phyloP scores from a whole-genome alignment of 2,329 filamentous ascomycete genomes.

The Ambrosiella beaveri region DNA sequence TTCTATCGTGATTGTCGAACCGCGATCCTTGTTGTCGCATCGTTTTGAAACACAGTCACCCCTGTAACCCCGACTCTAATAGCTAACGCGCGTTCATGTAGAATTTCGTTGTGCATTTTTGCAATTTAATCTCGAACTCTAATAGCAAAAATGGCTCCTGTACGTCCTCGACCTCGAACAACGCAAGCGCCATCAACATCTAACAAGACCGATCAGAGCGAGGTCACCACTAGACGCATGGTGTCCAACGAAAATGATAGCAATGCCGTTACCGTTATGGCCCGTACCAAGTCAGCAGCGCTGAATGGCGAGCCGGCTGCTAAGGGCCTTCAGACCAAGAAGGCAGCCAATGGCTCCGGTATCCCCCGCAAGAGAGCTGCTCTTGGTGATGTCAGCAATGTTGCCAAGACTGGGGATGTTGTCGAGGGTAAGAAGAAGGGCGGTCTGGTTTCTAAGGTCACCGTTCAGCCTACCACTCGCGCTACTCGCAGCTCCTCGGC shows the following conservation, averaged over 20 bases:
- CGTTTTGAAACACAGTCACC: not conserved
- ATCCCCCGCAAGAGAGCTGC: constrained; percentile 58
- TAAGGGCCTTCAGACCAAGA: constrained; percentile 54
- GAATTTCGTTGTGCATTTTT: not conserved
- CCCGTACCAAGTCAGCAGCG: constrained; percentile 77
- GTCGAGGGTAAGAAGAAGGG: constrained; percentile 66
- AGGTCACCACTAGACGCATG: constrained; percentile 31
- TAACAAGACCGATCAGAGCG: constrained; percentile 8
- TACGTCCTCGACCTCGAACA: constrained; percentile 17
- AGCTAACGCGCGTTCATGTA: not conserved
- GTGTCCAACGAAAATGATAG: constrained; percentile 90
- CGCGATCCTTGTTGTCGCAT: not conserved
- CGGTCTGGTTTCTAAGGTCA: constrained; percentile 59
- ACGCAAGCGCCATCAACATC: not conserved
- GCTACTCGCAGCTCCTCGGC: constrained; percentile 42
- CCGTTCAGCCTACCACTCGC: constrained; percentile 58
- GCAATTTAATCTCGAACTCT: not conserved
- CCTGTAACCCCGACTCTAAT: not conserved
- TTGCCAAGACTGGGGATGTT: constrained; percentile 55
- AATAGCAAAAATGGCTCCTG: constrained; percentile 21
- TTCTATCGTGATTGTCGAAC: not conserved
- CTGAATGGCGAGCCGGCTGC: constrained; percentile 36
- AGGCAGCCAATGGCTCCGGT: constrained; percentile 35
- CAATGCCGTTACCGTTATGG: constrained; percentile 71
- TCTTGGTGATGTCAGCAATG: constrained; percentile 89